Evolutionary conservation across 495 filamentous ascomycete genomes (phyloP).

Genomic region (Filosporella fistucella): DNA sequence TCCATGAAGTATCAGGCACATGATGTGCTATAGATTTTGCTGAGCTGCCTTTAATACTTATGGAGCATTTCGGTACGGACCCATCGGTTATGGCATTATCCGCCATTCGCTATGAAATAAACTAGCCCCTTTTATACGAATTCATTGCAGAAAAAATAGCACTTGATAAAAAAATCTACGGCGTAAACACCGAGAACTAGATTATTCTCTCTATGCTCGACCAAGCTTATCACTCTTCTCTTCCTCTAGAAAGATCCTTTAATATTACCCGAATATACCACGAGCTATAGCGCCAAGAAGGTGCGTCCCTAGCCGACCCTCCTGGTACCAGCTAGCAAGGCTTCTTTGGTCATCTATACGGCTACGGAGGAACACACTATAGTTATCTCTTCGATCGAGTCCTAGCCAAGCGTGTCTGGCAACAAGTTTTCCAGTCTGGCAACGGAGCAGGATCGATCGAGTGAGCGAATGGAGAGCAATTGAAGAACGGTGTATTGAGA

Average conservation of each 20-base stretch:
- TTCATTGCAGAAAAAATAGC: constrained; percentile 64
- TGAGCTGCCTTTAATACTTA: constrained; percentile 88
- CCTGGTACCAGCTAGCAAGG: constrained; percentile 84
- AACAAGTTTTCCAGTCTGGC: constrained; percentile 73
- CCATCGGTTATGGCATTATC: constrained; percentile 76
- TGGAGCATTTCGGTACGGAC: constrained; percentile 92
- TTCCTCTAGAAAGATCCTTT: constrained; percentile 45
- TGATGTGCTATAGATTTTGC: constrained; percentile 97
- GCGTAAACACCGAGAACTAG: constrained; percentile 76
- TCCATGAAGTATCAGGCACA: constrained; percentile 94
- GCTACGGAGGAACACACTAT: constrained; percentile 96
- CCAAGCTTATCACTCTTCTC: constrained; percentile 74
- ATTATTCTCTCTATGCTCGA: constrained; percentile 90
- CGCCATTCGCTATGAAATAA: constrained; percentile 84
- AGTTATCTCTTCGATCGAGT: constrained; percentile 94
- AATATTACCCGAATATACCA: constrained; percentile 75
- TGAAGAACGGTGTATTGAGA: constrained; percentile 76
- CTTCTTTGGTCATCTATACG: constrained; percentile 91
- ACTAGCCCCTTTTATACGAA: constrained; percentile 67
- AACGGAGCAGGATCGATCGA: constrained; percentile 53
- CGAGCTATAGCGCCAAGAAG: constrained; percentile 59
- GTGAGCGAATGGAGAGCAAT: constrained; percentile 68
- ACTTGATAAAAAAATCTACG: constrained; percentile 63
- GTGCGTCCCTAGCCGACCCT: constrained; percentile 66
- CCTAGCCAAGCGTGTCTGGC: constrained; percentile 90